Percentiles rank a stretch among this genome's conserved stretches.
Evolutionary conservation across 768 basidiomycete species (phyloP).

Genomic region (Royoungia palumana): DNA sequence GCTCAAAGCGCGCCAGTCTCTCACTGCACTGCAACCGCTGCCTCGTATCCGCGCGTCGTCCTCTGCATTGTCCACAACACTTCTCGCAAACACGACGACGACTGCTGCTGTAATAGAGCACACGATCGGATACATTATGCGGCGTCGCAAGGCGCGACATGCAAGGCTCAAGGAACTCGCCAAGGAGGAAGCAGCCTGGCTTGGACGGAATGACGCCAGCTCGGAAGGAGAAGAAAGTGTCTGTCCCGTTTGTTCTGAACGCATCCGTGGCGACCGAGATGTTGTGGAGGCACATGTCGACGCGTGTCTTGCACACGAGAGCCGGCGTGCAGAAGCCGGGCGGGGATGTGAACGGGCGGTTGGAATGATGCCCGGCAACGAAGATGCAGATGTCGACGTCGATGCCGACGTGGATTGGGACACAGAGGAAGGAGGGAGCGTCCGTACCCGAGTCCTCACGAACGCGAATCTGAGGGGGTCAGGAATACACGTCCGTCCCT

Average conservation of each 20-base stretch:
- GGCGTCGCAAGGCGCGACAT: constrained; percentile 66
- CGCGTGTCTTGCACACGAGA: constrained; percentile 64
- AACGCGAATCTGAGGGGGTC: constrained; percentile 46
- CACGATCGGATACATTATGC: constrained; percentile 59
- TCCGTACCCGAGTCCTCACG: constrained; percentile 36
- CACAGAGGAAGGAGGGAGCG: constrained; percentile 39
- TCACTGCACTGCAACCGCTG: constrained; percentile 26
- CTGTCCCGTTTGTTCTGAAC: constrained; percentile 69
- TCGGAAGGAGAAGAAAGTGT: constrained; percentile 38
- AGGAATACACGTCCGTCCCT: constrained; percentile 64
- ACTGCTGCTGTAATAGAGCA: constrained; percentile 42
- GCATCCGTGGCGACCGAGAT: constrained; percentile 63
- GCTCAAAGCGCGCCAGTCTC: constrained; percentile 40
- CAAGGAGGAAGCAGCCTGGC: constrained; percentile 50
- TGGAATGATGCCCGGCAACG: constrained; percentile 33
- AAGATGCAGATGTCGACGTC: constrained; percentile 30
- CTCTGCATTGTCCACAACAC: constrained; percentile 12
- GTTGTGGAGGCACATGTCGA: constrained; percentile 81
- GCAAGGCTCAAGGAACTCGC: constrained; percentile 64
- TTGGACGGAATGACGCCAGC: constrained; percentile 28
- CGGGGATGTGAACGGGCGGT: constrained; percentile 21
- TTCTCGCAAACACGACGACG: constrained; percentile 20
- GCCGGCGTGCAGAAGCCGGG: constrained; percentile 35
- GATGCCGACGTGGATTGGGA: no score
- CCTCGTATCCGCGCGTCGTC: constrained; percentile 25